phyloP scores from a whole-genome alignment of 2,329 filamentous ascomycete genomes.

The Trichophyton simii region DNA sequence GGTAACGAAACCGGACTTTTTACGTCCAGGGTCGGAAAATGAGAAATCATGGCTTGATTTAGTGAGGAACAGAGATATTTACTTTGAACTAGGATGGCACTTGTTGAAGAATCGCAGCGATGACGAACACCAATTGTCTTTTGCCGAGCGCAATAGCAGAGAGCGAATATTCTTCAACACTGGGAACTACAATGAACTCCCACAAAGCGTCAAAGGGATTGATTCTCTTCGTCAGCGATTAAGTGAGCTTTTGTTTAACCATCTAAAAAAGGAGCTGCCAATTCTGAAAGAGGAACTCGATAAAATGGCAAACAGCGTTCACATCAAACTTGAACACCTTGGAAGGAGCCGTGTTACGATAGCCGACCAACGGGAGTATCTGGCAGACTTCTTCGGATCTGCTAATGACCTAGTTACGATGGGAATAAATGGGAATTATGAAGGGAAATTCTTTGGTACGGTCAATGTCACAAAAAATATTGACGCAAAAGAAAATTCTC shows the following conservation, averaged over 20 bases:
- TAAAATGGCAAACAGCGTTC: neutral
- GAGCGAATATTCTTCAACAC: conserved; percentile 5
- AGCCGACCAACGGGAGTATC: conserved; percentile 38
- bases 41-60: conserved; percentile 16
- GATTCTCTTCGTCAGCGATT: conserved; percentile 4
- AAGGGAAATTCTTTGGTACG: conserved; percentile 21
- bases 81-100: conserved; percentile 21
- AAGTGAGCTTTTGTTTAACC: conserved; percentile 15
- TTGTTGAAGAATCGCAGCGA: conserved; percentile 15
- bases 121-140: conserved; percentile 1
- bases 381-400: conserved; percentile 25
- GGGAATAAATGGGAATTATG: conserved; percentile 24
- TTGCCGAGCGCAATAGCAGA: conserved; percentile 2
- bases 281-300: conserved; percentile 16
- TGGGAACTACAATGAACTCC: conserved; percentile 3
- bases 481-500: neutral
- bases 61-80: conserved; percentile 17
- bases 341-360: conserved; percentile 25
- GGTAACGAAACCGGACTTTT: conserved; percentile 23
- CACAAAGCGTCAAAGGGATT: conserved; percentile 2
- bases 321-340: conserved; percentile 20
- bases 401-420: conserved; percentile 27
- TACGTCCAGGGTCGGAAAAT: conserved; percentile 17
- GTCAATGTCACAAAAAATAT: neutral
- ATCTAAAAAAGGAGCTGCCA: conserved; percentile 20